phyloP scores from a whole-genome alignment of 345 rosid genomes.

The Dipteronia dyeriana region DNA sequence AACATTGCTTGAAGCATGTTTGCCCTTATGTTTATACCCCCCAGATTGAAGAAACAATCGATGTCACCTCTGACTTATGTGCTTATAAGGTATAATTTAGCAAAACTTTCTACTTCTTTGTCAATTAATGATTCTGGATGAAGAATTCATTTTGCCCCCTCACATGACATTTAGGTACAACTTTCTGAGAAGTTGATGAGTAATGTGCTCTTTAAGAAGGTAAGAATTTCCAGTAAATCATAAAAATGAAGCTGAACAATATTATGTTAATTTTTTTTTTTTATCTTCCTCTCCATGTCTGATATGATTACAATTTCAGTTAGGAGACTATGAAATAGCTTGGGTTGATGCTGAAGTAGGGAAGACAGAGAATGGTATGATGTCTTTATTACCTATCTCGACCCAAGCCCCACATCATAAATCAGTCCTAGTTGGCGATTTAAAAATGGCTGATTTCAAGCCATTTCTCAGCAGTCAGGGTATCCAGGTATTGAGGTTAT shows the following conservation, averaged over 20 bases:
- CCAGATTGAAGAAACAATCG: constrained; percentile 83
- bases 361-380: constrained; percentile 66
- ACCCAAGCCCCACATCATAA: constrained; percentile 69
- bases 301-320: constrained; percentile 40
- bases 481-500: constrained; percentile 56
- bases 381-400: constrained; percentile 68
- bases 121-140: constrained; percentile 4
- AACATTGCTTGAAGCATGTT: constrained; percentile 79
- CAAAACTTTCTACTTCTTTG: constrained; percentile 2
- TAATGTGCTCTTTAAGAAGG: constrained; percentile 93
- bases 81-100: constrained; percentile 74
- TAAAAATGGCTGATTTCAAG: constrained; percentile 92
- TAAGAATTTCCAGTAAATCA: constrained; percentile 21
- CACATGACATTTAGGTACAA: constrained; percentile 65
- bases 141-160: constrained; percentile 20
- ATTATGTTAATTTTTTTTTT: neutral
- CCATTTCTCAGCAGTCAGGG: constrained; percentile 92
- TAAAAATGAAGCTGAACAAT: neutral
- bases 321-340: constrained; percentile 93
- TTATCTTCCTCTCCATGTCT: constrained; percentile 1
- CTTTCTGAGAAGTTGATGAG: constrained; percentile 97
- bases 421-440: constrained; percentile 88
- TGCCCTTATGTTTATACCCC: constrained; percentile 95
- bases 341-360: constrained; percentile 93
- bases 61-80: constrained; percentile 94